Conservation (phyloP, 345 rosid genomes). For the Laguncularia racemosa region DNA sequence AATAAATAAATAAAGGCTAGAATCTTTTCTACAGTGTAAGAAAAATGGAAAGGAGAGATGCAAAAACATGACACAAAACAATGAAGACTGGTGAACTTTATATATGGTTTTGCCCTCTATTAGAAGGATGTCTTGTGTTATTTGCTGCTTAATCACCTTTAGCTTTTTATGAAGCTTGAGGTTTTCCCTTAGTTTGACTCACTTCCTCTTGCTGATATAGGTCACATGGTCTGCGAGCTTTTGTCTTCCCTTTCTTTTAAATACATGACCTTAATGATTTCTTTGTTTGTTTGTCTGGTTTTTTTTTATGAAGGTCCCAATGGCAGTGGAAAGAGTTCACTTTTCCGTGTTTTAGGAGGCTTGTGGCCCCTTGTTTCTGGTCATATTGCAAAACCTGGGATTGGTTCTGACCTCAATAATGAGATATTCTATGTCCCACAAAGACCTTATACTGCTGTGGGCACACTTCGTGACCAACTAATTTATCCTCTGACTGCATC, state of each 20-base stretch:
- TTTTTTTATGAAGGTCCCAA: constrained; percentile 64
- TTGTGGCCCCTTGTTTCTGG: constrained; percentile 97
- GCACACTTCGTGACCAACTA: constrained; percentile 95
- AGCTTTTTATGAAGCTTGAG: no score
- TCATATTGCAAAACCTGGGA: constrained; percentile 92
- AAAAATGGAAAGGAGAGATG: no score
- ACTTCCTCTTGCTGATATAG: not conserved
- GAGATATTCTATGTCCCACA: constrained; percentile 98
- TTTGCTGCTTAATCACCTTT: no score
- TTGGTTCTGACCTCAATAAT: constrained; percentile 97
- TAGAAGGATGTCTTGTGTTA: no score
- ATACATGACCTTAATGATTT: not conserved
- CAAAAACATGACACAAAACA: no score
- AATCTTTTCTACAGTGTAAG: no score
- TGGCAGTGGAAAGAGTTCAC: constrained; percentile 99
- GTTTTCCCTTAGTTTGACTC: no score
- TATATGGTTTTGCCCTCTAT: no score
- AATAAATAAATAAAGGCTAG: no score
- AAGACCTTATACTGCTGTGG: constrained; percentile 97
- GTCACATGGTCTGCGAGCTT: not conserved
- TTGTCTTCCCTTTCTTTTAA: constrained; percentile 7
- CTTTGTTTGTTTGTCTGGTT: no score
- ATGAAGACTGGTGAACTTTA: no score
- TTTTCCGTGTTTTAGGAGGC: constrained; percentile 97
- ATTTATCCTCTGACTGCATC: constrained; percentile 88